Evolutionary conservation across 257 asterid genomes (phyloP), one percentile per base, ranked within the genome.

Genomic region (Fraxinus excelsior): DNA sequence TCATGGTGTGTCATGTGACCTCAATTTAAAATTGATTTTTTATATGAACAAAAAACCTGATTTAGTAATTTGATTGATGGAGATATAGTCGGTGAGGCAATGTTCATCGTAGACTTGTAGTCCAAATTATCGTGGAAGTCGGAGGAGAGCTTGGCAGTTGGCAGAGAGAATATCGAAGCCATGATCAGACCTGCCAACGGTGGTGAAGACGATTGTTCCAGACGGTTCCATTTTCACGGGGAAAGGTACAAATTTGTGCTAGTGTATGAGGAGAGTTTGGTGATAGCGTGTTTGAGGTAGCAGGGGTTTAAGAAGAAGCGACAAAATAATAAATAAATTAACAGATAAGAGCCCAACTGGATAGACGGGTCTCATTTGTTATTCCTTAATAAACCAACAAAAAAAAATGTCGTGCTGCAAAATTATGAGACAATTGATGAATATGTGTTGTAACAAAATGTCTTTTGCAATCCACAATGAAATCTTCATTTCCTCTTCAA

Each of bases 151-250:
- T 58, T 67, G 76, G 90, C n/a, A n/a, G n/a, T 58, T 67, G 76
- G 90, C 82, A 74, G 89, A 86, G 87, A 92, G 92, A 42, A 92
- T 62, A 49, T 94, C 97, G 80, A 94, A 94, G 83, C 97, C 97
- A 79, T 91, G 91, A 10, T 78, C 35, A 65, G 85, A 56, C 44
- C 93, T 83, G 79, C 93, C 98, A 0, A 92, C 86, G 53, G 94
- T 79, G 79, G 95, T 58, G 91, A 92, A 92, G 46, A 88, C 78
- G 6, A 90, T 78, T 11, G 97, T 89, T 6, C 97, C 98, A 7
- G 85, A 53, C 7, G 93, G 92, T 37, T 90, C 87, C 93, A 90
- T 92, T 35, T 58, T 3, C 29, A 34, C 9, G 16, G 70, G 8
- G 40, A 21, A 74, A 67, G 7, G 35, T 23, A 28, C 25, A 28